phyloP scores from a whole-genome alignment of 164 flowering plant genomes.

The Echeveria elegans region DNA sequence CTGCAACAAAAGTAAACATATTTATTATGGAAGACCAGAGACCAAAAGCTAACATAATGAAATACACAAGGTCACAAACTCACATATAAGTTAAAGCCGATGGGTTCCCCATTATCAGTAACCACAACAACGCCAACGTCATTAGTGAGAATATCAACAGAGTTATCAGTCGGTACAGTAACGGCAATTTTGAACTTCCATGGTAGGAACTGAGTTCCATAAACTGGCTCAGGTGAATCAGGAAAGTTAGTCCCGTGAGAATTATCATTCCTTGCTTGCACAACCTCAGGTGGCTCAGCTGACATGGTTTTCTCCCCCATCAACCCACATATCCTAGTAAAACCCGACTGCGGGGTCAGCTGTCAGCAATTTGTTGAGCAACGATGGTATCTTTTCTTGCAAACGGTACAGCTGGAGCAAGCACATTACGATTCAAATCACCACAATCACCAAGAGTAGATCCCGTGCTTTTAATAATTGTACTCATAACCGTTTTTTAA shows the following conservation, averaged over 20 bases:
- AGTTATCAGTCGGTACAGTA: constrained; percentile 88
- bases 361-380: constrained; percentile 92
- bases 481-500: constrained; percentile 93
- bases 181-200: constrained; percentile 97
- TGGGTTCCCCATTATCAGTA: constrained; percentile 87
- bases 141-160: constrained; percentile 92
- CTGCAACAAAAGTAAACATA: constrained; percentile 26
- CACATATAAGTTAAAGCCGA: constrained; percentile 89
- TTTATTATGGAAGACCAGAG: constrained; percentile 7
- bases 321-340: constrained; percentile 97
- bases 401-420: constrained; percentile 95
- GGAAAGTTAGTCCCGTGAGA: constrained; percentile 93
- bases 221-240: constrained; percentile 93
- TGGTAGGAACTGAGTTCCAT: constrained; percentile 96
- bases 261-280: constrained; percentile 89
- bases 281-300: constrained; percentile 87
- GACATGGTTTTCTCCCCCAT: constrained; percentile 81
- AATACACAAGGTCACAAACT: constrained; percentile 16
- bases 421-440: constrained; percentile 94
- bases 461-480: constrained; percentile 78
- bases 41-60: neutral
- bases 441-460: constrained; percentile 99
- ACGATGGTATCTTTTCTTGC: constrained; percentile 67
- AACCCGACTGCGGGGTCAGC: constrained; percentile 93
- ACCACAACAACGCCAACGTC: constrained; percentile 93